A percentile compares a stretch with the other conserved stretches of the same genome.
phyloP scores from a whole-genome alignment of 164 flowering plant species.

The Platanus orientalis region DNA sequence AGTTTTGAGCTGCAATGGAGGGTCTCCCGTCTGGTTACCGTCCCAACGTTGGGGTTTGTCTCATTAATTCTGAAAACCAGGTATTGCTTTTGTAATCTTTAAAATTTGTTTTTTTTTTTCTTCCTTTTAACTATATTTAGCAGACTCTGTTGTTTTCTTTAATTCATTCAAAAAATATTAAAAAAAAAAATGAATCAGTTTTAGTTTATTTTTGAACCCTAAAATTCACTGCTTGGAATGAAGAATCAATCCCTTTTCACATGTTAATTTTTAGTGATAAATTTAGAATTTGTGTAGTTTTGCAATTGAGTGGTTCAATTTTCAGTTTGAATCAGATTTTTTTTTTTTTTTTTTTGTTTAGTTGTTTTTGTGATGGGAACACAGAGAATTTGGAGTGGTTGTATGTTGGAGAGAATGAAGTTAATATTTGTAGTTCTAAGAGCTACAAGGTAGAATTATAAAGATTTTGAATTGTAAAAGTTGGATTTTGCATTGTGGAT shows the following conservation, averaged over 20 bases:
- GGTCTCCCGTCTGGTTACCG: constrained; percentile 84
- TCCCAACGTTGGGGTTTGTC: constrained; percentile 89
- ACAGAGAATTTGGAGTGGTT: neutral
- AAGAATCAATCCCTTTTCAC: too few relatives aligned
- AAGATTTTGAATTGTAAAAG: too few relatives aligned
- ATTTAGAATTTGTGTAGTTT: neutral
- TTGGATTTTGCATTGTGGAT: too few relatives aligned
- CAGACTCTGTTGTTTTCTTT: neutral
- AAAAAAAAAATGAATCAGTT: too few relatives aligned
- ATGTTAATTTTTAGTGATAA: neutral
- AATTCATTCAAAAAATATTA: neutral
- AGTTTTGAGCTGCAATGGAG: constrained; percentile 43
- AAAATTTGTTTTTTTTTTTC: neutral
- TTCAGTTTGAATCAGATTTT: neutral
- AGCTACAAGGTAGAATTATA: neutral
- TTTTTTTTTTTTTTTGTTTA: neutral
- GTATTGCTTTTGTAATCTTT: constrained; percentile 21
- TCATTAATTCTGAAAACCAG: constrained; percentile 72
- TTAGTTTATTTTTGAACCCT: neutral
- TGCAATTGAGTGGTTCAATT: too few relatives aligned
- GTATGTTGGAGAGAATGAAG: too few relatives aligned
- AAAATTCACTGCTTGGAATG: neutral
- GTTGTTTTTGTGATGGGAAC: neutral
- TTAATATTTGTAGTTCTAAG: neutral
- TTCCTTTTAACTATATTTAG: neutral